Evolutionary conservation across 2,329 filamentous ascomycete genomes (phyloP), one percentile per base, ranked within the genome.

Genomic region (Tolypocladium endophyticum): DNA sequence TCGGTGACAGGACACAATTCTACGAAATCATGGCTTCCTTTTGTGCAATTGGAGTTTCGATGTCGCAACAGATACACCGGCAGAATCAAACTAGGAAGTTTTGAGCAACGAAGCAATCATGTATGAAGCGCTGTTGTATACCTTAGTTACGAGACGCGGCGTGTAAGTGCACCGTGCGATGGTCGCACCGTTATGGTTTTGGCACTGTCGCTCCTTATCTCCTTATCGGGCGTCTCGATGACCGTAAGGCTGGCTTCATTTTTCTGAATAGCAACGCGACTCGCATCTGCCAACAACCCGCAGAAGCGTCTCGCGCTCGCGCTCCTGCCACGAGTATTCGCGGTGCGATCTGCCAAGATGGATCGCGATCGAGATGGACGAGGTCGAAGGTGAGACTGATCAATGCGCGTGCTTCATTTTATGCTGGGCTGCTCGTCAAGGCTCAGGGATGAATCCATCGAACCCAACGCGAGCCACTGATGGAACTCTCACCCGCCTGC

Each of bases 331-430:
- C 14, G 39, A 28, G 23, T 6, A 6, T 28, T 23, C 38, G 25
- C 9, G 25, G 23, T 36, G 30, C 43, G 16, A n/a, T 23, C 35
- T 53, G 53, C 36, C 20, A 64, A 41, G 14, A 74, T 74, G 72
- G 72, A 74, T 61, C 72, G 73, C 57, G 73, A 75, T 61, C 71
- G 73, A 59, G 72, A 73, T 61, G 65, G 62, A 18, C 64, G 69
- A 56, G 68, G 68, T 58, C 68, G 73, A 56, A 73, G 73, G 74
- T 76, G 63, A 68, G 70, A 39, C 5, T 25, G 30, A n/a, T 33
- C 43, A 62, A 62, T 65, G 9, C 59, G n/a, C 50, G 28, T 61
- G 64, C 53, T 57, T 50, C 28, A n/a, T 52, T 18, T 18, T 9
- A 18, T 18, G 7, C 14, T n/a, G 20, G 9, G 20, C 2, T 23